Conservation (phyloP, 345 rosid species). For the Atalantia buxifolia region DNA sequence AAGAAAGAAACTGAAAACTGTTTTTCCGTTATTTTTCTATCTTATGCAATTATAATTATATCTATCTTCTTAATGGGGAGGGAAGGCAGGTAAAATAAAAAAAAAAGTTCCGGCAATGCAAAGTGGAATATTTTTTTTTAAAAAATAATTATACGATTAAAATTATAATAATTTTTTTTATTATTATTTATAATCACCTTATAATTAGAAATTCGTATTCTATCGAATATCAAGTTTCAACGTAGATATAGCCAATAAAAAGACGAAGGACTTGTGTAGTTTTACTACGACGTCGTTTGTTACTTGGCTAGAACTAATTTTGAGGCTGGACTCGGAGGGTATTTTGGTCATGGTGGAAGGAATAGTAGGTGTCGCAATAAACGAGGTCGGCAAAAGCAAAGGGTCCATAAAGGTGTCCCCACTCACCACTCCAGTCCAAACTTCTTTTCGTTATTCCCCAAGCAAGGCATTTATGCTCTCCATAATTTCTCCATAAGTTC, state of each 20-base stretch:
- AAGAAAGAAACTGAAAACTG: background rate
- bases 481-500: background rate
- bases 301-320: too few species aligned
- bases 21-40: background rate
- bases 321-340: background rate
- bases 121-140: too few species aligned
- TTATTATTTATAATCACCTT: too few species aligned
- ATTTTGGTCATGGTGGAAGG: background rate
- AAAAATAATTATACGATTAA: too few species aligned
- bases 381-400: slow-evolving; percentile 27
- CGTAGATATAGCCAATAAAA: too few species aligned
- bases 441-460: slow-evolving; percentile 10
- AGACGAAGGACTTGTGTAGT: background rate
- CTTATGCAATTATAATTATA: background rate
- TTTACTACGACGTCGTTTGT: background rate
- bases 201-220: too few species aligned
- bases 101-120: too few species aligned
- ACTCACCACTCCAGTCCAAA: slow-evolving; percentile 2
- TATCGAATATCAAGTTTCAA: too few species aligned
- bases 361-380: background rate
- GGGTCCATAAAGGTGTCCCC: slow-evolving; percentile 3
- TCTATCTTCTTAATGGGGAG: too few species aligned
- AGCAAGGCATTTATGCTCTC: slow-evolving; percentile 14
- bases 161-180: too few species aligned
- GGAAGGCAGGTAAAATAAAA: background rate